These are phyloP conservation scores for Penicillium fimorum DNA, from an alignment of 495 filamentous ascomycete genomes.

Conservation along the genomic window DNA sequence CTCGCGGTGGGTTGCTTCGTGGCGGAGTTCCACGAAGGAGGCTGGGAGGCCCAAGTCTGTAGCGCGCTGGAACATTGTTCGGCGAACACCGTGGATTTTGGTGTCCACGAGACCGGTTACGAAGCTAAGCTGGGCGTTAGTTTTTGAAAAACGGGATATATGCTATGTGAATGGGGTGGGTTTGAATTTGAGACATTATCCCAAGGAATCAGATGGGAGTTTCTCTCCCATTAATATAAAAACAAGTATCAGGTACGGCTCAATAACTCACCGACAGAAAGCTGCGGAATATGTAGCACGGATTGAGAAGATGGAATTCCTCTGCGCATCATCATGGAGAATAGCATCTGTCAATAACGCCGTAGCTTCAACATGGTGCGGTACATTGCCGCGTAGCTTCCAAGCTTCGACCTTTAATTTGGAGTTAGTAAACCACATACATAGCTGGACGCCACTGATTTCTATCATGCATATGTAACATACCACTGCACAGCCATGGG, in stretches of 20 bases:
- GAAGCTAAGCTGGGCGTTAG: constrained; percentile 55
- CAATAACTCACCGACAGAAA: constrained; percentile 55
- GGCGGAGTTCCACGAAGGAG: constrained; percentile 84
- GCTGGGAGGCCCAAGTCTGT: constrained; percentile 72
- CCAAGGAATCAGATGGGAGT: constrained; percentile 1
- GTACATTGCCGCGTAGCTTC: constrained; percentile 69
- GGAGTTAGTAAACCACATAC: neutral
- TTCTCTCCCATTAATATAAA: neutral
- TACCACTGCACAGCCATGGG: constrained; percentile 49
- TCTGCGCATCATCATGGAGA: constrained; percentile 59
- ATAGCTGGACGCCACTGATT: neutral
- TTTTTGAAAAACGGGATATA: neutral
- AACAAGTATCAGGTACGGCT: neutral
- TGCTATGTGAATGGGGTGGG: neutral
- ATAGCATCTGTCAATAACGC: constrained; percentile 73
- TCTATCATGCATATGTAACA: constrained; percentile 14
- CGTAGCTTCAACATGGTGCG: constrained; percentile 79
- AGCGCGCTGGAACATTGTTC: constrained; percentile 82
- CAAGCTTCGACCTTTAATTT: constrained; percentile 49
- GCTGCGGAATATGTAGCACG: constrained; percentile 58
- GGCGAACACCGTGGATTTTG: constrained; percentile 62
- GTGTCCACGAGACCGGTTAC: constrained; percentile 85
- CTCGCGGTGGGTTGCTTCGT: constrained; percentile 86
- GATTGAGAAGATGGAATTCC: constrained; percentile 53
- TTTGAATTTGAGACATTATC: neutral